Percentiles rank a stretch among this genome's conserved stretches.
Evolutionary conservation across 129 eudicot species (phyloP).

Genomic region (Flaveria brownii): DNA sequence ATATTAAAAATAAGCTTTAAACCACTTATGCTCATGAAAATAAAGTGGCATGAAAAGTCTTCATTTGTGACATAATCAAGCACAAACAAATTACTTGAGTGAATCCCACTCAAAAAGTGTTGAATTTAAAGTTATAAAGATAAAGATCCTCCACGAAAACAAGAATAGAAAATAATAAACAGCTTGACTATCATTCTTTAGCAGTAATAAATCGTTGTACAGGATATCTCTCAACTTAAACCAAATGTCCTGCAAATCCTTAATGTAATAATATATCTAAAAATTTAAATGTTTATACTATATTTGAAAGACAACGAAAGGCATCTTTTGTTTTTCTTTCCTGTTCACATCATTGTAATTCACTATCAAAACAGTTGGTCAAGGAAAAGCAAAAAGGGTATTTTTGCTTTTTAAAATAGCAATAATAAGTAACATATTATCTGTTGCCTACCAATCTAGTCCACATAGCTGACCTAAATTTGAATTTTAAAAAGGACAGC

Average conservation of each 20-base stretch:
- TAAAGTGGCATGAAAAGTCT: conserved; percentile 9
- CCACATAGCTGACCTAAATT: conserved; percentile 19
- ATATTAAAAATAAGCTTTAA: background rate
- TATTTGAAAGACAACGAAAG: background rate
- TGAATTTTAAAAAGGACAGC: conserved; percentile 38
- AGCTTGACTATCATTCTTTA: background rate
- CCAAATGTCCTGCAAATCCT: background rate
- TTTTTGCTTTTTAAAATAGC: conserved; percentile 9
- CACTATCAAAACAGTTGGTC: conserved; percentile 8
- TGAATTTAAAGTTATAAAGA: background rate
- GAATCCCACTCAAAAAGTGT: conserved; percentile 2
- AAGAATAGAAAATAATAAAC: background rate
- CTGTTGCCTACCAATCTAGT: conserved; percentile 22
- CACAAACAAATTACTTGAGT: background rate
- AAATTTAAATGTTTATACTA: background rate
- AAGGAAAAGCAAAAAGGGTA: conserved; percentile 17
- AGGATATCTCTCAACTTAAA: background rate
- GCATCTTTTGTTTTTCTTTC: background rate
- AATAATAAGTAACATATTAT: conserved; percentile 19
- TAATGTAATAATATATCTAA: background rate
- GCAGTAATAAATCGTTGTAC: background rate
- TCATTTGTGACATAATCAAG: background rate
- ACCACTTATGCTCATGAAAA: background rate
- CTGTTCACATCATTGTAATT: conserved; percentile 2
- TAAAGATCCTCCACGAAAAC: background rate